Conservation (phyloP, 2,329 filamentous ascomycete genomes). For the Aspergillus tamarii region DNA sequence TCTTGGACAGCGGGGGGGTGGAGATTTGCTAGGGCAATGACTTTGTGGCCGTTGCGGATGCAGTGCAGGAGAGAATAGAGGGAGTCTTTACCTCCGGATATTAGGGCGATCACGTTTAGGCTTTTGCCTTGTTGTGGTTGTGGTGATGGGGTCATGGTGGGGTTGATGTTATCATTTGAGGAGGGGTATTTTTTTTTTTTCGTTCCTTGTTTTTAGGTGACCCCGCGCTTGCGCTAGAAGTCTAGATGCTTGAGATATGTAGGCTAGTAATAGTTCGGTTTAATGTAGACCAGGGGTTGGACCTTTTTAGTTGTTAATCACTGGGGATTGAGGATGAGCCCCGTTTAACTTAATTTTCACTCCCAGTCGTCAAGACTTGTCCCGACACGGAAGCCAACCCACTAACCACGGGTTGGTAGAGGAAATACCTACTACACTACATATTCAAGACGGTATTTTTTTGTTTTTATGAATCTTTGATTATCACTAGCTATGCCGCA, state of each 20-base stretch:
- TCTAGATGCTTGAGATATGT: not conserved
- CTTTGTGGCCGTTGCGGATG: slow-evolving; percentile 77
- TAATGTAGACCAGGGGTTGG: not conserved
- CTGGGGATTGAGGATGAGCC: not conserved
- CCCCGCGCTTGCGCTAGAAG: not conserved
- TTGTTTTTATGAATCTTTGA: slow-evolving; percentile 10
- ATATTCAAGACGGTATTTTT: not conserved
- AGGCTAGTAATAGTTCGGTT: not conserved
- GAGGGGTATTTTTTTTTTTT: not conserved
- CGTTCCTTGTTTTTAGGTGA: not conserved
- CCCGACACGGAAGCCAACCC: not conserved
- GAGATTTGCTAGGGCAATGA: slow-evolving; percentile 89
- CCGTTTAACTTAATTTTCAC: not conserved
- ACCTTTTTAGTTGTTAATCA: not conserved
- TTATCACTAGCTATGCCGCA: slow-evolving; percentile 25
- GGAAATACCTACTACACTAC: no score
- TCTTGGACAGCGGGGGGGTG: slow-evolving; percentile 57
- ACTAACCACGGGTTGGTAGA: not conserved
- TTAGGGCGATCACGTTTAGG: slow-evolving; percentile 81
- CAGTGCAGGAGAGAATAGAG: slow-evolving; percentile 93
- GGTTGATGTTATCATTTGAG: slow-evolving; percentile 1
- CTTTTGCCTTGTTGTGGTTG: slow-evolving; percentile 38
- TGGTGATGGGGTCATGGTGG: slow-evolving; percentile 42
- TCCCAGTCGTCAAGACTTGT: not conserved
- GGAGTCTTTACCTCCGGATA: slow-evolving; percentile 97